Conservation (phyloP, 495 filamentous ascomycete species). For the Thermothielavioides terrestris region DNA sequence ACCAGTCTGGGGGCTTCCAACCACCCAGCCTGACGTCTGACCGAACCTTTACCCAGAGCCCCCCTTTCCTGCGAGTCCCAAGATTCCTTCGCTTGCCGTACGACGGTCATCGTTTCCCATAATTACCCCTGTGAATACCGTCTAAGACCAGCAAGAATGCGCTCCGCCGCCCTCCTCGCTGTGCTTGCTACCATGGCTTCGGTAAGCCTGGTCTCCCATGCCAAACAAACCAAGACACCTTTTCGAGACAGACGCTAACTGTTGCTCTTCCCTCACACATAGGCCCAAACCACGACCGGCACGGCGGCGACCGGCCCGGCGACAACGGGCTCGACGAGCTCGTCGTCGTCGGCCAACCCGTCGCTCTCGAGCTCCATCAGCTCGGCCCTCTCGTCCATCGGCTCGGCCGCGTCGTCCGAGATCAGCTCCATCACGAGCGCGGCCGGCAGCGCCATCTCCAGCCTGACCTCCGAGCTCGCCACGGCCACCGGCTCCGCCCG, state of each 20-base stretch:
- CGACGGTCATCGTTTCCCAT: not conserved
- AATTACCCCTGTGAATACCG: not conserved
- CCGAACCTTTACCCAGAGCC: not conserved
- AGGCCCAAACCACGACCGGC: slow-evolving; percentile 19
- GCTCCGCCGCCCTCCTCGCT: slow-evolving; percentile 18
- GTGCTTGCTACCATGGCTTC: slow-evolving; percentile 19
- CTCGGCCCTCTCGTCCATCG: slow-evolving; percentile 13
- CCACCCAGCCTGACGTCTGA: not conserved
- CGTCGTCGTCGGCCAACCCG: slow-evolving; percentile 11
- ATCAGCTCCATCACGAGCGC: slow-evolving; percentile 15
- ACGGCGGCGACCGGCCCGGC: slow-evolving; percentile 7
- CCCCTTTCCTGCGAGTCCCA: not conserved
- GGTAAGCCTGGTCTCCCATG: slow-evolving; percentile 9
- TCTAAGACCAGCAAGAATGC: slow-evolving; percentile 18
- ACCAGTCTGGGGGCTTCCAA: too few relatives aligned
- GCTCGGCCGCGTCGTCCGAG: slow-evolving; percentile 10
- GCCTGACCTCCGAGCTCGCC: slow-evolving; percentile 13
- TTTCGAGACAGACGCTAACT: slow-evolving; percentile 9
- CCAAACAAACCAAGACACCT: not conserved
- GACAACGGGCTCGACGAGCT: slow-evolving; percentile 4
- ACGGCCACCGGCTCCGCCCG: slow-evolving; percentile 21
- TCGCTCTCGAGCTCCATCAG: slow-evolving; percentile 12
- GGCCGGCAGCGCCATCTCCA: slow-evolving; percentile 9
- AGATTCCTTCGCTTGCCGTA: too few relatives aligned
- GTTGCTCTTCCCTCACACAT: not conserved